Percentiles rank a stretch among this genome's conserved stretches.
These are phyloP conservation scores for Penicillium expansum DNA, from an alignment of 2,329 filamentous ascomycete species.

Conservation along the genomic window DNA sequence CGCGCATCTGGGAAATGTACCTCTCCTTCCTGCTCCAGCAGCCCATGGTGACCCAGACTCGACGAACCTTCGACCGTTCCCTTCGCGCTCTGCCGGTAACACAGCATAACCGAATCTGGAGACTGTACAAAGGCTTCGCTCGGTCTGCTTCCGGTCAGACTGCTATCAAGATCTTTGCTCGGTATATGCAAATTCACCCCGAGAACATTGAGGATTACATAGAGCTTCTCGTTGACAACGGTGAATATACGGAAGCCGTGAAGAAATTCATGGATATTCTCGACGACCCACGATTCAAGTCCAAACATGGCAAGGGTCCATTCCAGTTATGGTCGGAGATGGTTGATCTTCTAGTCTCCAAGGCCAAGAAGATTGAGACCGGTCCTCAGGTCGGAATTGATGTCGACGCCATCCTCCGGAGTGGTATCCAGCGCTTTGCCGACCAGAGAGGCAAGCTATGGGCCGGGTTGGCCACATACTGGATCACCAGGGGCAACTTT, in stretches of 20 bases:
- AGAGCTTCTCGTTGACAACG: slow-evolving; percentile 76
- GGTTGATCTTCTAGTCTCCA: slow-evolving; percentile 88
- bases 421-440: slow-evolving; percentile 83
- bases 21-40: slow-evolving; percentile 85
- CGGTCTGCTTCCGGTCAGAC: slow-evolving; percentile 87
- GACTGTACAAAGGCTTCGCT: slow-evolving; percentile 84
- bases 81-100: slow-evolving; percentile 88
- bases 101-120: slow-evolving; percentile 95
- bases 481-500: slow-evolving; percentile 89
- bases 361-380: slow-evolving; percentile 81
- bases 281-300: slow-evolving; percentile 85
- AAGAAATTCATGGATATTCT: slow-evolving; percentile 88
- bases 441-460: slow-evolving; percentile 94
- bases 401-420: slow-evolving; percentile 87
- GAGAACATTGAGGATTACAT: slow-evolving; percentile 96
- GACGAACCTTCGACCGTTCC: slow-evolving; percentile 86
- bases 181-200: slow-evolving; percentile 96
- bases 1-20: slow-evolving; percentile 97
- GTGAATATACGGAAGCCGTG: slow-evolving; percentile 85
- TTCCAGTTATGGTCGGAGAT: slow-evolving; percentile 98
- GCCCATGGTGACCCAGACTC: slow-evolving; percentile 82
- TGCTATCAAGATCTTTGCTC: slow-evolving; percentile 86
- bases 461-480: slow-evolving; percentile 93
- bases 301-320: slow-evolving; percentile 89
- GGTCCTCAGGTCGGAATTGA: slow-evolving; percentile 79